Base-by-base conservation (phyloP, 2,329 filamentous ascomycete genomes). In the Colletotrichum kahawae region DNA sequence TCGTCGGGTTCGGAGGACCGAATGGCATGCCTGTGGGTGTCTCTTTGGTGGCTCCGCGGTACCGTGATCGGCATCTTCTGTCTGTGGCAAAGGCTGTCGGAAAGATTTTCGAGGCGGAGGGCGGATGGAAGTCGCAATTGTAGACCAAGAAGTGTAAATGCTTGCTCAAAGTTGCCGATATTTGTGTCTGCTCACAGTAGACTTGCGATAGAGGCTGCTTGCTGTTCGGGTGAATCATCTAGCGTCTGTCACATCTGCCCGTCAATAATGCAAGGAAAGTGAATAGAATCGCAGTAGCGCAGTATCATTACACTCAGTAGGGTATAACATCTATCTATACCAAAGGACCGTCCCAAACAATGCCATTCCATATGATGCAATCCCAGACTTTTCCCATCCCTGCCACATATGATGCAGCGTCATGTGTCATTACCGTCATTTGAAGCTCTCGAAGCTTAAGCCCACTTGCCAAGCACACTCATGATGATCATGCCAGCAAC, bases 381-480 rank as follows among this genome's bases (percentile, higher is more conserved):
- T 66, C 34, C 31, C 33, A 63, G 36, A 18, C 31, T 38, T 67
- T 72, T 60, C 33, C 13, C 2, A 7, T 27, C n/a, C 63, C 10
- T 51, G 29, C 54, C 33, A 7, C 72, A 29, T 36, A 31, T 13
- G 5, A n/a, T 43, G 34, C 60, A 38, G 27, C 56, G n/a, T 29
- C 63, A 34, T n/a, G 34, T 34, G 27, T 67, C 62, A 75, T 75
- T 36, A 75, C 24, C 27, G 10, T 56, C 31, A 2, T 59, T 56
- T 12, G 24, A 48, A n/a, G 8, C 36, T 4, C 24, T 1, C 5
- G 2, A 3, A 13, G 29, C 24, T 83, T 82, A 94, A 33, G 93
- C 93, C 93, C 94, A 95, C 81, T 95, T 95, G 0, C 93, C 94
- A 29, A 95, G 84, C 27, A 95, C 81, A 71, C 92, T 92, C 94